Conservation (phyloP, 495 filamentous ascomycete species). For the Cercophora samala region DNA sequence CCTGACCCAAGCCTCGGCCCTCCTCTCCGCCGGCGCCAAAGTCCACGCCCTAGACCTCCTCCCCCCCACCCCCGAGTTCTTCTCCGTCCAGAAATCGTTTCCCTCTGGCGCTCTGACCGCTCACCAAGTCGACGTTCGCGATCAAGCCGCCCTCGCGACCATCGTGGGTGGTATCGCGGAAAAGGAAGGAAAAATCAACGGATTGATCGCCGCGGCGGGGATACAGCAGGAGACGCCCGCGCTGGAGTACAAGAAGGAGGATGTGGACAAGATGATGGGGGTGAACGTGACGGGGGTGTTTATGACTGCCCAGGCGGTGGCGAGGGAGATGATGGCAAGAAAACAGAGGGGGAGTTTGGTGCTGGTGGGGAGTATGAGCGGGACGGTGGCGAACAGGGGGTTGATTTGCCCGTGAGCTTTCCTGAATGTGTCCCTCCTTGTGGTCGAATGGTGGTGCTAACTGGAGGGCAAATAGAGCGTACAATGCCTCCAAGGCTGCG, state of each 20-base stretch:
- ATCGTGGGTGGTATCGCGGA: conserved; percentile 66
- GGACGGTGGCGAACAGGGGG: conserved; percentile 68
- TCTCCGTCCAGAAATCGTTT: neutral
- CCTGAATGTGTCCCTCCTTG: neutral
- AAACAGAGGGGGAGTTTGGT: conserved; percentile 61
- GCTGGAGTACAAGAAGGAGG: conserved; percentile 63
- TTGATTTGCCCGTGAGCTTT: conserved; percentile 45
- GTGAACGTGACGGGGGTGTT: conserved; percentile 76
- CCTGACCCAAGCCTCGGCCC: conserved; percentile 70
- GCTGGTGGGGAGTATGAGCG: conserved; percentile 77
- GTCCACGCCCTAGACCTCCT: conserved; percentile 60
- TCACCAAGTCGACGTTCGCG: conserved; percentile 81
- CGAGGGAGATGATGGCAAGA: conserved; percentile 67
- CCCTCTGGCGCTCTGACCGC: conserved; percentile 56
- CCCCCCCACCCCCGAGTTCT: conserved; percentile 27
- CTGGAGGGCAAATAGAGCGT: conserved; percentile 52
- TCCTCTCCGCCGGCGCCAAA: conserved; percentile 76
- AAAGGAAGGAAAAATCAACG: conserved; percentile 70
- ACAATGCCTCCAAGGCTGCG: conserved; percentile 87
- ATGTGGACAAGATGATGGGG: conserved; percentile 62
- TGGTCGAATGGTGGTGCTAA: neutral
- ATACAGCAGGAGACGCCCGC: conserved; percentile 72
- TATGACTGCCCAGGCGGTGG: conserved; percentile 73
- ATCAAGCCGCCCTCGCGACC: conserved; percentile 63
- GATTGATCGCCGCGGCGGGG: conserved; percentile 76